Evolutionary conservation across 1,284 basidiomycete genomes (phyloP), one percentile per base, ranked within the genome.

Genomic region (Amylostereum areolatum): DNA sequence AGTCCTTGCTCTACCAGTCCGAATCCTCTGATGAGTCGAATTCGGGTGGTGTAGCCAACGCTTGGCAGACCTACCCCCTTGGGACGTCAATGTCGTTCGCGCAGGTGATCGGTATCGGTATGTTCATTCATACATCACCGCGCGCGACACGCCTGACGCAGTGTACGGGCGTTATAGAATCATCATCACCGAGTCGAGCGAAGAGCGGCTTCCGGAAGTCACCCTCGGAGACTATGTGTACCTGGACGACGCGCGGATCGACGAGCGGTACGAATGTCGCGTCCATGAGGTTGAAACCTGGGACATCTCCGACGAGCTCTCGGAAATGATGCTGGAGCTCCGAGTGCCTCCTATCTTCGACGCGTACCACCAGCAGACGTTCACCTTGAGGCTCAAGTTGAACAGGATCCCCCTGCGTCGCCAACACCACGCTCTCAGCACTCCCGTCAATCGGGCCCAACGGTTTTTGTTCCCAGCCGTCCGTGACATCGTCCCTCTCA

Each of bases 401-500:
- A 35, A 35, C 34, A 8, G 34, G 9, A 35, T 35, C 34, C 34
- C 34, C 9, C 8, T 35, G 8, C 34, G 34, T 8, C 8, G 34
- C 8, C 8, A 8, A 9, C 34, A 9, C 9, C 34, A 35, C n/a
- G 34, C 34, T 2, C 34, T 35, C n/a, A n/a, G 9, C 9, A 35
- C 34, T 9, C 34, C 34, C n/a, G 34, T 35, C 9, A 10, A 39
- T 7, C 12, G 10, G 27, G 75, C 18, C 75, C 74, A 0, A 71
- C 68, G 24, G 71, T 81, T 9, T 66, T 78, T n/a, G 67, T 77
- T 5, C 77, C 34, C 34, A 9, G 18, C 18, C 18, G 18, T 18
- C 18, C 18, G 77, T 1, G 75, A 78, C 52, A 70, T 68, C 46
- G 73, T 80, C 47, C 67, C 72, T 33, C 70, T 75, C 4, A 37